Percentiles rank a stretch among this genome's conserved stretches.
phyloP scores from a whole-genome alignment of 495 filamentous ascomycete genomes.

The Penicillium cosmopolitanum region DNA sequence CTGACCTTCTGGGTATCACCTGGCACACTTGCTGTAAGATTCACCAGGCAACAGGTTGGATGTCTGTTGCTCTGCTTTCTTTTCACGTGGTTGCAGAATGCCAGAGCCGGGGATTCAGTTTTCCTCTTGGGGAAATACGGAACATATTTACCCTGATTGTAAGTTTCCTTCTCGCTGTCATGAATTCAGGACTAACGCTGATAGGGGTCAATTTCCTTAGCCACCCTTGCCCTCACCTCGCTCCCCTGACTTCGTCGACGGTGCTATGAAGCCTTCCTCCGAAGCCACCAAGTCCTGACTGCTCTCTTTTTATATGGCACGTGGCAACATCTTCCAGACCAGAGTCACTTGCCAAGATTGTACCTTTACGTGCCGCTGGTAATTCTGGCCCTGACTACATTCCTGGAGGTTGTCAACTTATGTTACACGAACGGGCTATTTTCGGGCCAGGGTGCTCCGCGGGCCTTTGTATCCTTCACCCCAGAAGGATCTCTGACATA shows the following conservation, averaged over 20 bases:
- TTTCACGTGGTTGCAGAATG: too few species aligned
- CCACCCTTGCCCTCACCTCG: conserved; percentile 24
- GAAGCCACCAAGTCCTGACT: conserved; percentile 32
- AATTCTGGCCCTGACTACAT: too few species aligned
- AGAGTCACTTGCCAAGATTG: conserved; percentile 8
- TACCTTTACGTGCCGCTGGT: too few species aligned
- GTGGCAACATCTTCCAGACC: conserved; percentile 28
- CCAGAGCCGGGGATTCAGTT: background rate
- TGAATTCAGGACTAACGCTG: background rate
- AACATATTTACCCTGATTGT: conserved; percentile 6
- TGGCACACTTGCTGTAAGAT: too few species aligned
- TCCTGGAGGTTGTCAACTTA: too few species aligned
- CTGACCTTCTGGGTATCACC: too few species aligned
- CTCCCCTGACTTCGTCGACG: conserved; percentile 23
- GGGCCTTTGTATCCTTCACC: too few species aligned
- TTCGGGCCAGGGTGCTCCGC: too few species aligned
- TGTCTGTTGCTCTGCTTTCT: too few species aligned
- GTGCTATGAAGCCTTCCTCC: conserved; percentile 41
- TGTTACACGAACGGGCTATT: too few species aligned
- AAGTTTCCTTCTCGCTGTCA: background rate
- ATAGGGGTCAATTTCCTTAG: conserved; percentile 17
- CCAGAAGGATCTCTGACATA: too few species aligned
- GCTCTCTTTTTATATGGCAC: conserved; percentile 29
- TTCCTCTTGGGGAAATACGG: background rate
- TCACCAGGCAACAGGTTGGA: too few species aligned